These are phyloP conservation scores for Corrigiola litoralis DNA, from an alignment of 179 eudicot species.

Conservation along the genomic window DNA sequence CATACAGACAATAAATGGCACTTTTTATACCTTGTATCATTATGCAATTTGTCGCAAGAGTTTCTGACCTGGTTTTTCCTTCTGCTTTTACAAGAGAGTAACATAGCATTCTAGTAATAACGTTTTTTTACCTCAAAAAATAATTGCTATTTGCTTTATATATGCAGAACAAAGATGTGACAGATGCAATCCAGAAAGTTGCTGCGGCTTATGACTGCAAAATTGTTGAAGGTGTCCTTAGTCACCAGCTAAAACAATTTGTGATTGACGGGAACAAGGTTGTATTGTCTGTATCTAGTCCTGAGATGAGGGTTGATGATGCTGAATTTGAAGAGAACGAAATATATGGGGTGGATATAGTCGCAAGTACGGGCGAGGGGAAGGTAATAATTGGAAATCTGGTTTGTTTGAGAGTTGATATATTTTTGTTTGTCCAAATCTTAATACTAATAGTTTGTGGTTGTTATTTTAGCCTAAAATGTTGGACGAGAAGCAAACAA, in stretches of 20 bases:
- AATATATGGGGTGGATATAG: slow-evolving; percentile 83
- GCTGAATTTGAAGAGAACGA: slow-evolving; percentile 98
- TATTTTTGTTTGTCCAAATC: not conserved
- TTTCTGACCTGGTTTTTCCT: too few species aligned
- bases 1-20: too few species aligned
- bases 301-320: slow-evolving; percentile 91
- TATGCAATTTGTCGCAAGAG: too few species aligned
- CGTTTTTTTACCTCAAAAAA: too few species aligned
- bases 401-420: not conserved
- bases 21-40: too few species aligned
- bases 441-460: not conserved
- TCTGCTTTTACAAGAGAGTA: too few species aligned
- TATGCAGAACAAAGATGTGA: slow-evolving; percentile 83
- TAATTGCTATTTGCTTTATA: not conserved
- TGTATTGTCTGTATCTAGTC: slow-evolving; percentile 63
- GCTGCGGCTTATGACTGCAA: slow-evolving; percentile 97
- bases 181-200: slow-evolving; percentile 96
- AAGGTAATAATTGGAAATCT: slow-evolving; percentile 41
- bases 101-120: too few species aligned
- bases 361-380: slow-evolving; percentile 93
- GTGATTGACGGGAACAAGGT: slow-evolving; percentile 99
- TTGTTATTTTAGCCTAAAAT: slow-evolving; percentile 66
- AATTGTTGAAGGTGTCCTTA: slow-evolving; percentile 96
- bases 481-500: slow-evolving; percentile 93
- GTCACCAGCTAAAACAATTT: slow-evolving; percentile 93